These are phyloP conservation scores for Colletotrichum cordylinicola DNA, from an alignment of 2,329 filamentous ascomycete species.

Conservation along the genomic window DNA sequence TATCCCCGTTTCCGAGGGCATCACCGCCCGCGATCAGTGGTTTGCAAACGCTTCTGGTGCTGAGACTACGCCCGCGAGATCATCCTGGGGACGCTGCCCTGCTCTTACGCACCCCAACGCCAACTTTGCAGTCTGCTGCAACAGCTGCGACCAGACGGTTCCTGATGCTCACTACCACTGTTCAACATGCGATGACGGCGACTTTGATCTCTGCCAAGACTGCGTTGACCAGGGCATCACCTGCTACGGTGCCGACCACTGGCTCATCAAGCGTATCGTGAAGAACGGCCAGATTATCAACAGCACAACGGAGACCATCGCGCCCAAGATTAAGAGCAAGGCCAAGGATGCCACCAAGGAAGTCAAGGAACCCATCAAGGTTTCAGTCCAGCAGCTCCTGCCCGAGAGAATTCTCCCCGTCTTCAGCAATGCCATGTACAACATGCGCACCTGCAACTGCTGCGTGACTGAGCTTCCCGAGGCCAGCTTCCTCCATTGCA, in stretches of 20 bases:
- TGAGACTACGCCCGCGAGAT: neutral
- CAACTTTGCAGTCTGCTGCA: constrained; percentile 90
- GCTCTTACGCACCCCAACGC: constrained; percentile 27
- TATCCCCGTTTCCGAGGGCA: constrained; percentile 29
- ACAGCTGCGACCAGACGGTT: constrained; percentile 82
- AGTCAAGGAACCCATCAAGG: constrained; percentile 22
- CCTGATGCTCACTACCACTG: constrained; percentile 91
- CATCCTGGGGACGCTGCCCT: constrained; percentile 10
- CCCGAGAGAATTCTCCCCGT: neutral
- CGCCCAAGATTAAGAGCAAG: constrained; percentile 61
- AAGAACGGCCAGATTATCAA: constrained; percentile 79
- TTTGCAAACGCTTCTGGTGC: constrained; percentile 28
- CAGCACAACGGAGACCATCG: constrained; percentile 84
- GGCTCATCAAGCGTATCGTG: constrained; percentile 91
- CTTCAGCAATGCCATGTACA: constrained; percentile 21
- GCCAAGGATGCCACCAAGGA: constrained; percentile 27
- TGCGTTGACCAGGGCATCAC: constrained; percentile 80
- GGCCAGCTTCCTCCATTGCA: constrained; percentile 84
- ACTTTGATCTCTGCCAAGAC: constrained; percentile 87
- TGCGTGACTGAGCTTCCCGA: constrained; percentile 74
- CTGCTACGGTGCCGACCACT: constrained; percentile 82
- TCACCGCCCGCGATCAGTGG: constrained; percentile 35
- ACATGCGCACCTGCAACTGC: constrained; percentile 72
- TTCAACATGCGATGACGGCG: constrained; percentile 88
- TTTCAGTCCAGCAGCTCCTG: neutral